These are phyloP conservation scores for Talinum fruticosum DNA, from an alignment of 148 eudicot genomes.

Conservation along the genomic window DNA sequence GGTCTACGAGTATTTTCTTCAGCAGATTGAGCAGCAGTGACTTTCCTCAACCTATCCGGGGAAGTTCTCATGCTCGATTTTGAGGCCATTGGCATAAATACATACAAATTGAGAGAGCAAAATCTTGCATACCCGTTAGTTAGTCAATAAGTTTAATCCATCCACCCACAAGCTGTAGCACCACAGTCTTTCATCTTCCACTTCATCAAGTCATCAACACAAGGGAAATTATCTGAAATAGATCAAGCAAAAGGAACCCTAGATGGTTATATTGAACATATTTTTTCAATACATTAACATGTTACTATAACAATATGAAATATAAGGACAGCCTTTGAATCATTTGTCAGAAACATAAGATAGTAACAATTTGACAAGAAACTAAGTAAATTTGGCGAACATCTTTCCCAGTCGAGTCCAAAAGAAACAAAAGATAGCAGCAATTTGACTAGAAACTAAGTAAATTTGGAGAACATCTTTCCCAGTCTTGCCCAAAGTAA, in stretches of 20 bases:
- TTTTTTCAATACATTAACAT: constrained; percentile 1
- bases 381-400: background rate
- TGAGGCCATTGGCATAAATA: constrained; percentile 47
- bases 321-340: background rate
- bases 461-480: too few relatives aligned
- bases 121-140: constrained; percentile 36
- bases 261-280: background rate
- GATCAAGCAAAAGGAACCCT: constrained; percentile 15
- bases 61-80: constrained; percentile 40
- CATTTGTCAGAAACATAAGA: background rate
- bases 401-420: too few relatives aligned
- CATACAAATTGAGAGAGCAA: constrained; percentile 7
- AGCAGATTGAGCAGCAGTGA: constrained; percentile 20
- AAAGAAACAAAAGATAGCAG: too few relatives aligned
- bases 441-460: too few relatives aligned
- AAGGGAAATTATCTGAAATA: constrained; percentile 29
- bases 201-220: constrained; percentile 40
- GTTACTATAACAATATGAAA: background rate
- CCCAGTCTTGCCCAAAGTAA: background rate
- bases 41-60: constrained; percentile 37
- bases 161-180: constrained; percentile 19
- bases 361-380: constrained; percentile 2
- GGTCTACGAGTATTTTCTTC: constrained; percentile 34
- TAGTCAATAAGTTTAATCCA: constrained; percentile 17
- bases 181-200: constrained; percentile 25